Base-by-base conservation (phyloP, 148 eudicot genomes). In the Fallopia convolvulus region DNA sequence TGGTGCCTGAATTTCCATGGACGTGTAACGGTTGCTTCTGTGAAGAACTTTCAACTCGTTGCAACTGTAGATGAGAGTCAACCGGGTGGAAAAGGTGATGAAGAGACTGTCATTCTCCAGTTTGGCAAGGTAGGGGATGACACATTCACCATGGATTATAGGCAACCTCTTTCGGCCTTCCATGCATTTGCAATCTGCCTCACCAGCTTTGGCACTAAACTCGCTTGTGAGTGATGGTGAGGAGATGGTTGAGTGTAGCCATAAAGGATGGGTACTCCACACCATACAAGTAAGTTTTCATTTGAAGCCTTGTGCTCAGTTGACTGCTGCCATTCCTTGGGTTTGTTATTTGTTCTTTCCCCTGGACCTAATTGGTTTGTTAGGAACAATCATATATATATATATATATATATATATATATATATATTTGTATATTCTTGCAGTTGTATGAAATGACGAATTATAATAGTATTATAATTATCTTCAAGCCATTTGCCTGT, bases 1-100 rank as follows among this genome's bases (percentile, higher is more conserved):
- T 95, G 99, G 99, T 95, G 99, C 87, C 81, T 95, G 87, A 95
- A 95, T 77, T 95, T 95, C 63, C 99, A 92, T 44, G 99, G 99
- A 15, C 85, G 99, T 74, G 99, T 95, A 20, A 95, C 99, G 0
- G 91, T 92, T 11, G 99, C 99, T 21, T 95, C 99, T 0, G 99
- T 95, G 20, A 95, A 95, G 83, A 95, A 95, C 83, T 95, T 95
- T 76, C 99, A 95, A 76, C 86, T 95, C 26, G 90, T 84, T 33
- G 99, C 97, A 2, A 91, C 93, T 9, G 79, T 86, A 73, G 97
- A 95, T 74, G 93, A 88, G 84, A 94, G 97, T 77, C 92, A 88
- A 74, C 99, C 97, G 0, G 92, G 85, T 56, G 97, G 97, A 20
- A 91, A 85, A 79, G 99, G 97, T 2, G 97, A 92, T 30, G 97